Conservation (phyloP, 2,329 filamentous ascomycete species). For the Fusarium nurragi region DNA sequence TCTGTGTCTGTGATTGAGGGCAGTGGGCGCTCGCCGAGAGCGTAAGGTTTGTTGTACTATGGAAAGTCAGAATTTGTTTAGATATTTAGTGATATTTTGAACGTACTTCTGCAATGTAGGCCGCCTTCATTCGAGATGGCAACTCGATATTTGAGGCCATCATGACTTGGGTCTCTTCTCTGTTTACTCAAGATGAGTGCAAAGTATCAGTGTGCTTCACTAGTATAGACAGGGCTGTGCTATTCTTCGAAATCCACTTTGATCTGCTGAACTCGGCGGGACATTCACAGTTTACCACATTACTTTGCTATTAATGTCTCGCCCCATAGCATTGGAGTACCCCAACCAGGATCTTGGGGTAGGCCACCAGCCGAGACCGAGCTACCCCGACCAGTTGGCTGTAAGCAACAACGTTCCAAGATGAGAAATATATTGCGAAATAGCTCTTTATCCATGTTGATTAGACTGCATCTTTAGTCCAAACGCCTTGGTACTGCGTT, state of each 20-base stretch:
- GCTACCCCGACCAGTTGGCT: background rate
- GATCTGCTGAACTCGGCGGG: background rate
- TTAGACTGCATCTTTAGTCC: background rate
- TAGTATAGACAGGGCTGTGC: background rate
- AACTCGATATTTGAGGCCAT: background rate
- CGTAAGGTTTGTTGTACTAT: slow-evolving; percentile 17
- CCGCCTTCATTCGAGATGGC: slow-evolving; percentile 1
- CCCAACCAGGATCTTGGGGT: slow-evolving; percentile 12
- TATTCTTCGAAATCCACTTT: background rate
- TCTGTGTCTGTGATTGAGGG: slow-evolving; percentile 5
- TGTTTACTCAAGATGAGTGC: background rate
- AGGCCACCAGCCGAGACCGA: background rate
- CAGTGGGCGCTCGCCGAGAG: background rate
- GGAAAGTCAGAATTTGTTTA: background rate
- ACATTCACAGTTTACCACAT: background rate
- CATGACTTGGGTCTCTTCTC: background rate
- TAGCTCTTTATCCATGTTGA: background rate
- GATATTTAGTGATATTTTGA: background rate
- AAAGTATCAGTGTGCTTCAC: background rate
- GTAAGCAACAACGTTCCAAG: background rate
- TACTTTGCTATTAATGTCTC: background rate
- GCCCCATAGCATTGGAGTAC: slow-evolving; percentile 6
- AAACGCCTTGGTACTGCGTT: background rate
- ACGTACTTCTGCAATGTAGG: slow-evolving; percentile 6
- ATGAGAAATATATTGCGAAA: background rate